Conservation (phyloP, 2,329 filamentous ascomycete genomes). For the Ciborinia camelliae region DNA sequence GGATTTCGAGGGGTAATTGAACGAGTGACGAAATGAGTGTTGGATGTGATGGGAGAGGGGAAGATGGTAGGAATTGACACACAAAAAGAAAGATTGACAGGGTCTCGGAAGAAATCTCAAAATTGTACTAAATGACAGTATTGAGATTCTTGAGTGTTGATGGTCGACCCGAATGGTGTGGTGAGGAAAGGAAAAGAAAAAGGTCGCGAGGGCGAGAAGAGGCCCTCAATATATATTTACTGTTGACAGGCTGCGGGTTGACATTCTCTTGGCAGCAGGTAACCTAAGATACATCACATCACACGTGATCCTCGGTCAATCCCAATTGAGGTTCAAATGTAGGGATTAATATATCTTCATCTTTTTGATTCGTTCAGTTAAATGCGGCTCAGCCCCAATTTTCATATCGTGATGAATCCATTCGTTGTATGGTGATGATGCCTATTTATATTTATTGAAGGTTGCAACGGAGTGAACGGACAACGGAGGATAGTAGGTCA, state of each 20-base stretch:
- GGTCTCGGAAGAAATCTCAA: conserved; percentile 40
- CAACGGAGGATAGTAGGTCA: too few relatives aligned
- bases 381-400: conserved; percentile 5
- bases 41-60: conserved; percentile 17
- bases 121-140: conserved; percentile 38
- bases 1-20: conserved; percentile 31
- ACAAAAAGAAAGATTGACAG: conserved; percentile 39
- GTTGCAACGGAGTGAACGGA: too few relatives aligned
- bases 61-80: conserved; percentile 32
- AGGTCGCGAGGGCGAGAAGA: conserved; percentile 20
- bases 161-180: conserved; percentile 40
- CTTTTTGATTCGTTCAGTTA: conserved; percentile 7
- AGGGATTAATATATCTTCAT: conserved; percentile 13
- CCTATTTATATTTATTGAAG: too few relatives aligned
- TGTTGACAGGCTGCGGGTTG: background rate
- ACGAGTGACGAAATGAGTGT: conserved; percentile 39
- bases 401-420: conserved; percentile 4
- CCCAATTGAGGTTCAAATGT: conserved; percentile 6
- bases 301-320: conserved; percentile 9
- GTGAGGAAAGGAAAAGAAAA: conserved; percentile 32
- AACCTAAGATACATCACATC: background rate
- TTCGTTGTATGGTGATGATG: background rate
- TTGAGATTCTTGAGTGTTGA: conserved; percentile 34
- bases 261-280: conserved; percentile 14
- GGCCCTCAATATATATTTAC: conserved; percentile 14